Evolutionary conservation across 495 filamentous ascomycete genomes (phyloP), one percentile per base, ranked within the genome.

Genomic region (Aspergillus coremiiformis): DNA sequence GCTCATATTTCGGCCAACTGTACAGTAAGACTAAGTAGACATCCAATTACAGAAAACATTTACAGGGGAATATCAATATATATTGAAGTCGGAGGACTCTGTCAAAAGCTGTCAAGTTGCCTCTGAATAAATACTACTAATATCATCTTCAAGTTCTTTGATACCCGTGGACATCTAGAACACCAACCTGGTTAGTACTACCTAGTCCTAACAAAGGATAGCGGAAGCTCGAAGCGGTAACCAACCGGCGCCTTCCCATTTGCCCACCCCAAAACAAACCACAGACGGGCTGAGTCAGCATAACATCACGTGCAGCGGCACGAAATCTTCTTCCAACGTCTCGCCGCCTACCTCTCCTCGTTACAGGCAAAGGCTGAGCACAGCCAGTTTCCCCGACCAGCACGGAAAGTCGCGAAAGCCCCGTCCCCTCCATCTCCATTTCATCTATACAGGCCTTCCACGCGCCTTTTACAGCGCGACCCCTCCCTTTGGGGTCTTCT

Each of bases 351-450:
- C 56, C 57, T 65, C 59, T 57, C 66, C 53, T 63, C 66, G 58
- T 67, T 61, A 66, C 62, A 63, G 62, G 57, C 62, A 61, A 61
- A 64, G 64, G 66, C 66, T 66, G 60, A 62, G 66, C 61, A 69
- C 65, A 64, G 65, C 65, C 65, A 66, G 60, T 65, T 67, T 68
- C 69, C 65, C 70, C 68, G 67, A 65, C 62, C 58, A 72, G 63
- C 62, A 67, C 55, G 54, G 57, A 57, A 61, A 66, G 68, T 70
- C 72, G 72, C 70, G 70, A 70, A 73, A 67, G 57, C 64, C 65
- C 59, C 59, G 61, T 68, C 68, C 62, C 65, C 65, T 67, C 67
- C 68, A 74, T 72, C 71, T 58, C 71, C 66, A 69, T 70, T 67
- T 64, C 66, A 71, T 74, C 67, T 61, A 68, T 65, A 62, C 60